Base-by-base conservation (phyloP, 2,329 filamentous ascomycete genomes). In the Sporothrix dimorphospora region DNA sequence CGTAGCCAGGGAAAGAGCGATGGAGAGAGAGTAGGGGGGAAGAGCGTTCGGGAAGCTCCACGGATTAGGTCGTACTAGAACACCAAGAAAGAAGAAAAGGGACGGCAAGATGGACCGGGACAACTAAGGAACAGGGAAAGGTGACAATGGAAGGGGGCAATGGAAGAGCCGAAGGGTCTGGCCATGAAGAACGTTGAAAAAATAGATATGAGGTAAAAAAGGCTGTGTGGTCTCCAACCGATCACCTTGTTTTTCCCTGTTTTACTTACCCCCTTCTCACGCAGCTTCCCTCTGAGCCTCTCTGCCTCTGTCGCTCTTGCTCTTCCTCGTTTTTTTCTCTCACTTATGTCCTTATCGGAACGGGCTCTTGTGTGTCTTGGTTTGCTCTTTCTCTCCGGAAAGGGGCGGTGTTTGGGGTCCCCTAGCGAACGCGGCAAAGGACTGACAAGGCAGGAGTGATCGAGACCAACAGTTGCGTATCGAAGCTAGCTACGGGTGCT, bases 241-340 rank as follows among this genome's bases (percentile, higher is more conserved):
- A 57, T 53, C 71, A 51, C 51, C 70, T 57, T 75, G 72, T 72
- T 73, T 69, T 69, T 74, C 71, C 72, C 55, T 75, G 69, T 73
- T 73, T 72, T 27, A 8, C 40, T 21, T 30, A 55, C 68, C 21
- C 24, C 24, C 42, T 65, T 49, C 63, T 30, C 63, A 34, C 42
- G 63, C 42, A 66, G 24, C 63, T 66, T 66, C 61, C 61, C 42
- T 63, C 59, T 45, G 38, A 65, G 38, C 42, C 14, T 49, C 40
- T 34, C 7, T 49, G 38, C 42, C 14, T 49, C 40, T 34, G 16
- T 49, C 24, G 63, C 59, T 65, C 38, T 27, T 65, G 69, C 51
- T 69, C 40, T 24, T 73, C 57, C 61, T 69, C 65, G 6, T 57
- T 70, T 63, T 47, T 65, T 72, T 27, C 66, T 27, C 38, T 66